A percentile compares a stretch with the other conserved stretches of the same genome.
Evolutionary conservation across 139 green algal genomes (phyloP).

Genomic region (Chlamydomonas incerta): DNA sequence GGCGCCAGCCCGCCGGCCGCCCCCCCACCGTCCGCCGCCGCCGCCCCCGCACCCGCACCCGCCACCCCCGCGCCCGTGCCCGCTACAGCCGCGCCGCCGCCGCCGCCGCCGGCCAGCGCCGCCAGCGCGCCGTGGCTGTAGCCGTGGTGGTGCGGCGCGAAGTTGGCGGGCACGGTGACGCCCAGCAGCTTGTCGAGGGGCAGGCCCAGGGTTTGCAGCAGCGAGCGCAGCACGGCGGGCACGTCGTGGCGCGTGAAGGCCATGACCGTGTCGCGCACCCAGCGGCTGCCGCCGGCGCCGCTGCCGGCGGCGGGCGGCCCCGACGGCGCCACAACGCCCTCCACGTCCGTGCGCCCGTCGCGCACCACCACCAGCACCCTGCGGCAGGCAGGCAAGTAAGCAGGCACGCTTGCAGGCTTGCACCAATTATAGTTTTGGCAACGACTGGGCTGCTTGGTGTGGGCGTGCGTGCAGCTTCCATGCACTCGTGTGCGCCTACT

Average conservation of each 20-base stretch:
- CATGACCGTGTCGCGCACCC: slow-evolving; percentile 38
- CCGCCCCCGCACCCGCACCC: too few species aligned
- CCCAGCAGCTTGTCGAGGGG: not conserved
- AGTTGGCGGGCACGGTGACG: not conserved
- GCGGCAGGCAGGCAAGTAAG: too few species aligned
- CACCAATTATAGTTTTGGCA: too few species aligned
- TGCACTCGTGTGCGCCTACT: too few species aligned
- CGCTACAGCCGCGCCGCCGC: too few species aligned
- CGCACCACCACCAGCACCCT: slow-evolving; percentile 20
- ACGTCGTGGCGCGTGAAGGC: slow-evolving; percentile 34
- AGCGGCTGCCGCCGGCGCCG: slow-evolving; percentile 36
- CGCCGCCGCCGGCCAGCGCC: too few species aligned
- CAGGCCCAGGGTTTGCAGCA: slow-evolving; percentile 5
- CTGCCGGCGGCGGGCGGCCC: slow-evolving; percentile 3
- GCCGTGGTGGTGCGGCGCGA: not conserved
- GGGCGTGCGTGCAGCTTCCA: too few species aligned
- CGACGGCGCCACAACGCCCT: slow-evolving; percentile 14
- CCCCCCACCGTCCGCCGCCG: too few species aligned
- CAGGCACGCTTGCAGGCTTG: too few species aligned
- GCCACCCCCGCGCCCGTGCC: too few species aligned
- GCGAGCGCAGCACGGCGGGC: slow-evolving; percentile 23
- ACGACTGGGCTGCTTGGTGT: too few species aligned
- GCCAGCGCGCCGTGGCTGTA: not conserved
- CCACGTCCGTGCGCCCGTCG: slow-evolving; percentile 21
- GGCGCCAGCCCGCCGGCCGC: too few species aligned